phyloP scores from a whole-genome alignment of 73 alveolate genomes.

The Tetrahymena malaccensis region DNA sequence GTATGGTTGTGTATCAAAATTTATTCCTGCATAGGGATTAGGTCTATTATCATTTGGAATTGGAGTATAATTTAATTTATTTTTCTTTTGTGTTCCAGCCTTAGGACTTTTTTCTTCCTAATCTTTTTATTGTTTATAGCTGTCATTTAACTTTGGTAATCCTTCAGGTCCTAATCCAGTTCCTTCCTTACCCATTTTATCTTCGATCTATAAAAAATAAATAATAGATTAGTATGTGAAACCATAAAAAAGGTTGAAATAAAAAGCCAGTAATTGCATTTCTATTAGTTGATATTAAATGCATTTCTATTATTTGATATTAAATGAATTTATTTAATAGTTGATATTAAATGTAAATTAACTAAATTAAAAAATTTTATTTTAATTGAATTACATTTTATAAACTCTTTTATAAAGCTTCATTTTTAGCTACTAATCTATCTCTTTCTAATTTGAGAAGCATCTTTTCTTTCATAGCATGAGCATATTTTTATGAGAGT shows the following conservation, averaged over 20 bases:
- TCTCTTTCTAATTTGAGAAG: slow-evolving; percentile 96
- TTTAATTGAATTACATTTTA: slow-evolving; percentile 36
- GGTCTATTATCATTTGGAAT: slow-evolving; percentile 54
- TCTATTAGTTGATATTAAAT: no score
- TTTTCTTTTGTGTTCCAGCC: slow-evolving; percentile 59
- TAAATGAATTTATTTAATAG: no score
- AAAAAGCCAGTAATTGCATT: no score
- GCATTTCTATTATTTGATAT: no score
- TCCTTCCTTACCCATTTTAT: slow-evolving; percentile 62
- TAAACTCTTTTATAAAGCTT: slow-evolving; percentile 70
- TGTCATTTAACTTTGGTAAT: slow-evolving; percentile 53
- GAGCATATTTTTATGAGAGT: slow-evolving; percentile 91
- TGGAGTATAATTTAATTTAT: slow-evolving; percentile 8
- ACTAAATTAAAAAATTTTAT: not conserved
- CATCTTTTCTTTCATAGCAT: slow-evolving; percentile 97
- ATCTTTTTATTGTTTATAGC: slow-evolving; percentile 51
- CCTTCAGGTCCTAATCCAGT: slow-evolving; percentile 48
- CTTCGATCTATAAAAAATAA: slow-evolving; percentile 21
- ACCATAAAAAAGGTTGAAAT: no score
- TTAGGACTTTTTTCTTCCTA: slow-evolving; percentile 53
- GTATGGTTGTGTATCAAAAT: slow-evolving; percentile 40
- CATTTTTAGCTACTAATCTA: slow-evolving; percentile 90
- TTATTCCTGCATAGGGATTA: slow-evolving; percentile 46
- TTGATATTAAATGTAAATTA: no score
- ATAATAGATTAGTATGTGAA: not conserved